Evolutionary conservation across 768 basidiomycete species (phyloP), one percentile per base, ranked within the genome.

Genomic region (Russula virescens): DNA sequence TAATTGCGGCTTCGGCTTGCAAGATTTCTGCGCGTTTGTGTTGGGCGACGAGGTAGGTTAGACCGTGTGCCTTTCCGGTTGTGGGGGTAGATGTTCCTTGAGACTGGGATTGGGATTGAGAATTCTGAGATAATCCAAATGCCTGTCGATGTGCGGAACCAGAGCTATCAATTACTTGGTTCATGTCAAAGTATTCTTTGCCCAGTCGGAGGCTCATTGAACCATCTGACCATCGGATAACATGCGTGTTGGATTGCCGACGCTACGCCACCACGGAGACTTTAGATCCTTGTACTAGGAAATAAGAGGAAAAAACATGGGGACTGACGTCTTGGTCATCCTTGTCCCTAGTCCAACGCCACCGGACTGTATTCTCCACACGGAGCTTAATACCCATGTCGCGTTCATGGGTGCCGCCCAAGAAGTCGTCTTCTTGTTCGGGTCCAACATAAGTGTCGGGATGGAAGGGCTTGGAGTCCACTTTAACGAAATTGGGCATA

Each of bases 141-240:
- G 81, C 77, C 65, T 86, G 79, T 61, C 88, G 82, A 57, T 86
- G 71, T 61, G 82, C 70, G 60, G 83, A 81, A 47, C 84, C 89
- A 21, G 91, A 90, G 19, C 82, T 87, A 70, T 94, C 91, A 61
- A 91, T 77, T 63, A 82, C 84, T 73, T 89, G 83, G 55, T 82
- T 85, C 55, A 98, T 85, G 76, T 98, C 94, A 75, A 95, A 98
- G 5, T 97, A 78, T 70, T 98, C 96, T 73, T 91, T 89, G 47
- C 97, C 97, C 59, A 99, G 77, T 66, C 91, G 88, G 34, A 99
- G 81, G 68, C 94, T 95, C 60, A 94, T 75, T 16, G 89, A 83
- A 18, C 96, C 96, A 72, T 99, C 97, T 7, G 94, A 97, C 97
- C 97, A 99, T 16, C 89, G 84, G 61, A 99, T 84, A 43, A 98